These are phyloP conservation scores for Sphagnum tenellum DNA, from an alignment of 225 moss, liverwort and hornwort species.

Conservation along the genomic window DNA sequence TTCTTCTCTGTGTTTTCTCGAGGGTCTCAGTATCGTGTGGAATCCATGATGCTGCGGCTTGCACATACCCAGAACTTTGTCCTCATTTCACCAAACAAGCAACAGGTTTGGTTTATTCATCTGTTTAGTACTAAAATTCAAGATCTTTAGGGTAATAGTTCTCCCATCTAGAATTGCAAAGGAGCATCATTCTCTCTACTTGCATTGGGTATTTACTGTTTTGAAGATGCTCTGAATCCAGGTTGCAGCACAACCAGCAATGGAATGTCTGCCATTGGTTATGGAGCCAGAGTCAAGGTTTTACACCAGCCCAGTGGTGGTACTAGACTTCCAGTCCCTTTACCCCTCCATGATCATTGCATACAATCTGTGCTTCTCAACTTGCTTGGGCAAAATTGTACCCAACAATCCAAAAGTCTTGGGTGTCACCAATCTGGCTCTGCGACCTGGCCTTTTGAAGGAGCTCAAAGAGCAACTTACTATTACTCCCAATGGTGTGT, in stretches of 20 bases:
- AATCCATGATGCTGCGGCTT: conserved; percentile 95
- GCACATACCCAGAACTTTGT: conserved; percentile 95
- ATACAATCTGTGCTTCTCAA: conserved; percentile 94
- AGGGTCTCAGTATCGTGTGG: conserved; percentile 95
- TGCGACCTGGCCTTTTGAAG: conserved; percentile 51
- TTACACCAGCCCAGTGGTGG: conserved; percentile 96
- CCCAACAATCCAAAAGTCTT: conserved; percentile 76
- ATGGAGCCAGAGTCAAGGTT: conserved; percentile 99
- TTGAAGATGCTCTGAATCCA: conserved; percentile 15
- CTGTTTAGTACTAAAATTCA: too few species aligned
- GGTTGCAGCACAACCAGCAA: conserved; percentile 94
- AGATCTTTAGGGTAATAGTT: too few species aligned
- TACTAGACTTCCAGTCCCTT: conserved; percentile 93
- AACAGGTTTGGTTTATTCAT: conserved; percentile 45
- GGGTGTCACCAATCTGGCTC: conserved; percentile 62
- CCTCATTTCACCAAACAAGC: conserved; percentile 77
- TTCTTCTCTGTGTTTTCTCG: conserved; percentile 98
- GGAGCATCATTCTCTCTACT: too few species aligned
- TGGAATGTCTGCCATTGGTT: conserved; percentile 92
- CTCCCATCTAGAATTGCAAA: too few species aligned
- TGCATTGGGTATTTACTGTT: too few species aligned
- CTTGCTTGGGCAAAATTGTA: conserved; percentile 85
- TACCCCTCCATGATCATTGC: conserved; percentile 99
- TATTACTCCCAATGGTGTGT: conserved; percentile 84
- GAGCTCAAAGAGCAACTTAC: conserved; percentile 79